Percentiles rank a stretch among this genome's conserved stretches.
These are phyloP conservation scores for Microsporum audouinii DNA, from an alignment of 2,329 filamentous ascomycete species.

Conservation along the genomic window DNA sequence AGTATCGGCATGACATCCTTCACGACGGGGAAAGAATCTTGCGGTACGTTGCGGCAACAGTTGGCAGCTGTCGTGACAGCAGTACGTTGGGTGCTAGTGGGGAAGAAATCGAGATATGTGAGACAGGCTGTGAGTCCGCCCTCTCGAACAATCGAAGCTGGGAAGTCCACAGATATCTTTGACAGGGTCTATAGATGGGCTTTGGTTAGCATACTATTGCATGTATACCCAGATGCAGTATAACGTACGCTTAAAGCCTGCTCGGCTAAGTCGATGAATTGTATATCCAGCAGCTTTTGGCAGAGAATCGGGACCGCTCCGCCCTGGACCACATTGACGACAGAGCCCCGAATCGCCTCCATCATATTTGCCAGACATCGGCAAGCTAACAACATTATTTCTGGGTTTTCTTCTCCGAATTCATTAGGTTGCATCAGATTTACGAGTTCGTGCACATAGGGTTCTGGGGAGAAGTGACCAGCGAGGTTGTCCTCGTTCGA, in stretches of 20 bases:
- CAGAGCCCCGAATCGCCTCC: slow-evolving; percentile 87
- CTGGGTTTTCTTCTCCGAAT: slow-evolving; percentile 78
- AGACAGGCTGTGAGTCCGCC: slow-evolving; percentile 92
- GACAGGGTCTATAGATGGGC: slow-evolving; percentile 56
- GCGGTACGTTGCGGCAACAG: slow-evolving; percentile 91
- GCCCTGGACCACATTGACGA: slow-evolving; percentile 94
- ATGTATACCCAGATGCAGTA: neutral
- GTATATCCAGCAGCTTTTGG: slow-evolving; percentile 88
- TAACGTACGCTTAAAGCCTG: slow-evolving; percentile 69
- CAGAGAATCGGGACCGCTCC: slow-evolving; percentile 89
- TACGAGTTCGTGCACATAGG: slow-evolving; percentile 91
- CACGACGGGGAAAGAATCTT: slow-evolving; percentile 84
- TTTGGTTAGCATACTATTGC: neutral
- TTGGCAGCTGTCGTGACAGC: slow-evolving; percentile 96
- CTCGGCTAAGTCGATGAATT: slow-evolving; percentile 94
- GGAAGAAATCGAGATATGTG: slow-evolving; percentile 93
- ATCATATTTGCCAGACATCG: slow-evolving; percentile 93
- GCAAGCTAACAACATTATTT: slow-evolving; percentile 94
- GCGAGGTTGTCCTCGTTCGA: slow-evolving; percentile 95
- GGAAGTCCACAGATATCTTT: slow-evolving; percentile 95
- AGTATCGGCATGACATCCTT: slow-evolving; percentile 94
- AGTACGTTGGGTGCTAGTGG: slow-evolving; percentile 90
- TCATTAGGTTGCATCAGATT: slow-evolving; percentile 83
- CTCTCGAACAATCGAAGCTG: slow-evolving; percentile 86
- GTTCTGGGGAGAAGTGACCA: slow-evolving; percentile 86